phyloP scores from a whole-genome alignment of 805 yeast genomes.

The Blastobotrys mokoenaii region DNA sequence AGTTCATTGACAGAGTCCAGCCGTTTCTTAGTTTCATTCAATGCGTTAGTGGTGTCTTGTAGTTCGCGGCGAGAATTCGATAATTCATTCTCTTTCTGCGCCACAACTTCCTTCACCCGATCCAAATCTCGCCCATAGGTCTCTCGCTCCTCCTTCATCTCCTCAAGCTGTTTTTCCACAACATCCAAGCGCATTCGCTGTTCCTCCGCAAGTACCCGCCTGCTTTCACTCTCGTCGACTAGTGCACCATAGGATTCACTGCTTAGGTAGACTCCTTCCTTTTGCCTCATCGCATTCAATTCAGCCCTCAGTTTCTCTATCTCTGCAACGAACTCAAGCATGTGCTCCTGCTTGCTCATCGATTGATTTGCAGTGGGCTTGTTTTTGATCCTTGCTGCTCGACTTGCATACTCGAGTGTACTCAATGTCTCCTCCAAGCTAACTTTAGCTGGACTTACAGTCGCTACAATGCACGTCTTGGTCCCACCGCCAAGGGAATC shows the following conservation, averaged over 20 bases:
- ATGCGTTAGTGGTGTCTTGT: neutral
- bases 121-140: slow-evolving; percentile 7
- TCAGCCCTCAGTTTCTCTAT: slow-evolving; percentile 50
- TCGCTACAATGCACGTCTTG: slow-evolving; percentile 76
- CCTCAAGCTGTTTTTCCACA: slow-evolving; percentile 38
- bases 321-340: slow-evolving; percentile 47
- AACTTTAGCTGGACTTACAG: slow-evolving; percentile 70
- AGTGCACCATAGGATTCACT: slow-evolving; percentile 37
- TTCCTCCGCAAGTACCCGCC: slow-evolving; percentile 40
- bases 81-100: neutral
- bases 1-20: neutral
- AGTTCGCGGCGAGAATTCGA: neutral
- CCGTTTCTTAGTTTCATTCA: neutral
- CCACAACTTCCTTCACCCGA: neutral
- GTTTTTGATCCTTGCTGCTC: slow-evolving; percentile 71
- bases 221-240: slow-evolving; percentile 41
- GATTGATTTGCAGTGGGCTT: slow-evolving; percentile 57
- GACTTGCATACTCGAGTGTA: slow-evolving; percentile 76
- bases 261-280: slow-evolving; percentile 57
- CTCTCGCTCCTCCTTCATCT: slow-evolving; percentile 34
- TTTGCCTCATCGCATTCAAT: slow-evolving; percentile 49
- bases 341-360: slow-evolving; percentile 48
- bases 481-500: slow-evolving; percentile 84
- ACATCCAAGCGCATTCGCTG: slow-evolving; percentile 39
- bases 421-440: slow-evolving; percentile 78